These are phyloP conservation scores for Rugonectria rugulosa DNA, from an alignment of 2,329 filamentous ascomycete species.

Conservation along the genomic window DNA sequence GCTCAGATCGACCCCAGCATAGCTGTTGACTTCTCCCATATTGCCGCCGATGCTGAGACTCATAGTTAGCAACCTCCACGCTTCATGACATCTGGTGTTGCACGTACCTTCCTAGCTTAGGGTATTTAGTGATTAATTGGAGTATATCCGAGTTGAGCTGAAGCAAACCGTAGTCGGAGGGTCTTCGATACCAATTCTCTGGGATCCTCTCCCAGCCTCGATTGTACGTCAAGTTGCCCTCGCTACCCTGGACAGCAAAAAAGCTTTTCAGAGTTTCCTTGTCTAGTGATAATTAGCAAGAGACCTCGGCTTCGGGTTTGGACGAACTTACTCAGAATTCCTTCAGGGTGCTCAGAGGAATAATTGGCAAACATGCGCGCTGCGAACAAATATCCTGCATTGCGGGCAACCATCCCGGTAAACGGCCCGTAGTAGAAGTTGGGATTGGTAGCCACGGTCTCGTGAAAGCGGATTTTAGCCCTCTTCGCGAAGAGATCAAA, in stretches of 20 bases:
- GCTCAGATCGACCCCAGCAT: slow-evolving; percentile 52
- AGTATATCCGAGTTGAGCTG: slow-evolving; percentile 48
- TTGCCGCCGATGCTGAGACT: slow-evolving; percentile 59
- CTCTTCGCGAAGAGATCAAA: slow-evolving; percentile 52
- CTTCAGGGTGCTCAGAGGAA: slow-evolving; percentile 48
- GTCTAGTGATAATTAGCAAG: too few species aligned
- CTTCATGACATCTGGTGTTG: not conserved
- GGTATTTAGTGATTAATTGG: slow-evolving; percentile 46
- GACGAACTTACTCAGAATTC: slow-evolving; percentile 31
- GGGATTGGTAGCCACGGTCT: slow-evolving; percentile 57
- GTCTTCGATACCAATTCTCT: slow-evolving; percentile 55
- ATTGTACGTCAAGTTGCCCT: slow-evolving; percentile 49
- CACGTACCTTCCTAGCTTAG: slow-evolving; percentile 40
- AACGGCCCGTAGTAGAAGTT: slow-evolving; percentile 62
- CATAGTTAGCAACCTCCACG: not conserved
- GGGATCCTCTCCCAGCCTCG: slow-evolving; percentile 59
- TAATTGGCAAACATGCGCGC: slow-evolving; percentile 53
- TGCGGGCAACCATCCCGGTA: slow-evolving; percentile 54
- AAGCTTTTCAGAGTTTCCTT: slow-evolving; percentile 53
- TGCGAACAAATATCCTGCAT: slow-evolving; percentile 55
- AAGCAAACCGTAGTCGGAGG: slow-evolving; percentile 54
- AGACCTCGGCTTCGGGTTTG: too few species aligned
- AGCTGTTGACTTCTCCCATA: slow-evolving; percentile 56
- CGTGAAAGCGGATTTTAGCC: slow-evolving; percentile 46
- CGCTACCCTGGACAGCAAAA: slow-evolving; percentile 51